These are phyloP conservation scores for Ophiosphaerella korrae DNA, from an alignment of 2,329 filamentous ascomycete genomes.

Conservation along the genomic window DNA sequence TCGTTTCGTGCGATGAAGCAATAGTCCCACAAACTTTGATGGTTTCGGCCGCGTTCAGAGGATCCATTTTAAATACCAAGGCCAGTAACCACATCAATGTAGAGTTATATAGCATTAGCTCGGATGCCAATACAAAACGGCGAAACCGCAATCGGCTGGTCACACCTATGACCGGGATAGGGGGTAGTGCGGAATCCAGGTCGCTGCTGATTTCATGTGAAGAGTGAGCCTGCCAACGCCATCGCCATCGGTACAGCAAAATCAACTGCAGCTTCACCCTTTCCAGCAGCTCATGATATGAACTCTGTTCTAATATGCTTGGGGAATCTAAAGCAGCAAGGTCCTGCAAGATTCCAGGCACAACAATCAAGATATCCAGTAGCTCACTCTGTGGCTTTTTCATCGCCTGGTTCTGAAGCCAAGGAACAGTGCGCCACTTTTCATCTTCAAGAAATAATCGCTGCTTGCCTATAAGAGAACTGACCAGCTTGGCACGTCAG, in stretches of 20 bases:
- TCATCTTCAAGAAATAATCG: not conserved
- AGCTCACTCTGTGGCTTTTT: not conserved
- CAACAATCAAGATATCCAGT: not conserved
- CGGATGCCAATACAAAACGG: not conserved
- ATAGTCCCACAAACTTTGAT: not conserved
- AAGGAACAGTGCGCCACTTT: not conserved
- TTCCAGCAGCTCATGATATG: not conserved
- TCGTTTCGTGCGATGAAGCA: not conserved
- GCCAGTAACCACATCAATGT: not conserved
- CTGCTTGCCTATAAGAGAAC: not conserved
- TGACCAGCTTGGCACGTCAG: not conserved
- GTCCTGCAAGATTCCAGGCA: not conserved
- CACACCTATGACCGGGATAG: not conserved
- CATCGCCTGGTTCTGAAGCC: not conserved
- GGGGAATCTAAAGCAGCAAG: not conserved
- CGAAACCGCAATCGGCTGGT: not conserved
- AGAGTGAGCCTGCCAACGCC: not conserved
- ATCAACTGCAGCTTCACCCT: not conserved
- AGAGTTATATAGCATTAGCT: not conserved
- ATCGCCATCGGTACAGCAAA: not conserved
- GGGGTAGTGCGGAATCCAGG: not conserved
- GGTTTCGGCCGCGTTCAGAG: not conserved
- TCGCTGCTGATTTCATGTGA: not conserved
- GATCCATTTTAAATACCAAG: not conserved
- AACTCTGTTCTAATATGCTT: not conserved